Base-by-base conservation (phyloP, 768 basidiomycete genomes). In the Sporobolomyces pararoseus region DNA sequence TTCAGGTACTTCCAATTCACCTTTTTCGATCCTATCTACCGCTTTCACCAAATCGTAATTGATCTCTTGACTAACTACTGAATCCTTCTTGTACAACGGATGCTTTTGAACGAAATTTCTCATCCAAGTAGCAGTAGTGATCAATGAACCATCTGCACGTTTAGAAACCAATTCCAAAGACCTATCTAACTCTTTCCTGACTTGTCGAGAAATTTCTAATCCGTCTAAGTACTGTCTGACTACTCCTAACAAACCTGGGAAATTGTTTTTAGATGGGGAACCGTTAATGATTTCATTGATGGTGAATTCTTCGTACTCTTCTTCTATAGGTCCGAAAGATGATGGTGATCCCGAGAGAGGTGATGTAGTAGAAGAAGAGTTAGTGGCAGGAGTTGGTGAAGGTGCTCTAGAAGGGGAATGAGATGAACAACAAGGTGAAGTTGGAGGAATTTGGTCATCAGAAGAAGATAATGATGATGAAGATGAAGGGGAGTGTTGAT, bases 281-380 rank as follows among this genome's bases (percentile, higher is more conserved):
- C 96, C 96, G 75, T 89, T 91, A 80, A 99, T 88, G 59, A 98
- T 90, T 80, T 97, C 91, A 69, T 90, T 82, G 79, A 97, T 84
- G 0, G 89, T 85, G 88, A 95, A 93, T 78, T 95, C 91, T 75
- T 87, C 90, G 71, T 91, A 94, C 79, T 97, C 93, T 10, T 90
- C 86, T 44, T 88, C 85, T 9, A 92, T 82, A 0, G 85, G 83
- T 14, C 80, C 80, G 54, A 77, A 77, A 46, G 29, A 12, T 6
- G 47, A 34, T 35, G n/a, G n/a, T n/a, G n/a, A n/a, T n/a, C n/a
- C n/a, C n/a, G n/a, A n/a, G n/a, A n/a, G n/a, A n/a, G n/a, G n/a
- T n/a, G n/a, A n/a, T n/a, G n/a, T n/a, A n/a, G n/a, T n/a, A n/a
- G n/a, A n/a, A n/a, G n/a, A n/a, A n/a, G n/a, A n/a, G n/a, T 54